Evolutionary conservation across 2,329 filamentous ascomycete genomes (phyloP), one percentile per base, ranked within the genome.

Genomic region (Apiospora malaysiana): DNA sequence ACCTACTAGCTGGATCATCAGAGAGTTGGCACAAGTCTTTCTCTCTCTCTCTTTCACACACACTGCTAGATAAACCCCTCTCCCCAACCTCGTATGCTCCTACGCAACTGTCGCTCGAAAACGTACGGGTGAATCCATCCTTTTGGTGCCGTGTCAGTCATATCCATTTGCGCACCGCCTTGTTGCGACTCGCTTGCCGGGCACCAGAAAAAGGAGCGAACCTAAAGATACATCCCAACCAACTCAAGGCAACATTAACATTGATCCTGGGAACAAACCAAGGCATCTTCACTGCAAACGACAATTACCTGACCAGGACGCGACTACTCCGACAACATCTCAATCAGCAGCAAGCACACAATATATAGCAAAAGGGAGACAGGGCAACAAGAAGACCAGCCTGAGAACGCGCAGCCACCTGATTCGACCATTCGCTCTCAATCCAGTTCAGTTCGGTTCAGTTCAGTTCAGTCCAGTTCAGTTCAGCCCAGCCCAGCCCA

Each of bases 101-200:
- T 63, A 63, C 56, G 56, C 27, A 63, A 63, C 32, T 63, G 56
- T 63, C 56, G n/a, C 56, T 63, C 56, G 56, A 63, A n/a, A 37
- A n/a, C 56, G 56, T 63, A 63, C 56, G 56, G 56, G 56, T n/a
- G 56, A 63, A 40, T 40, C 32, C 56, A 63, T 63, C 49, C 56
- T 23, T 63, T 63, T 63, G 56, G 56, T 63, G 56, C 56, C 56
- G 56, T 37, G 56, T 63, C 56, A 63, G 32, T 63, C 56, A 40
- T 40, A 40, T 40, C 56, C 56, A 63, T 63, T n/a, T 32, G 56
- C 56, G 56, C 32, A 63, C 56, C 27, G 21, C 56, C n/a, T 21
- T 40, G 32, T 63, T n/a, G 56, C 56, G 56, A 63, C 56, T 63
- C 32, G 56, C 56, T 63, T 63, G 32, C 56, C 40, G 56, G 56